Evolutionary conservation across 225 moss, liverwort and hornwort species (phyloP).

Genomic region (Anthoceros angustus): DNA sequence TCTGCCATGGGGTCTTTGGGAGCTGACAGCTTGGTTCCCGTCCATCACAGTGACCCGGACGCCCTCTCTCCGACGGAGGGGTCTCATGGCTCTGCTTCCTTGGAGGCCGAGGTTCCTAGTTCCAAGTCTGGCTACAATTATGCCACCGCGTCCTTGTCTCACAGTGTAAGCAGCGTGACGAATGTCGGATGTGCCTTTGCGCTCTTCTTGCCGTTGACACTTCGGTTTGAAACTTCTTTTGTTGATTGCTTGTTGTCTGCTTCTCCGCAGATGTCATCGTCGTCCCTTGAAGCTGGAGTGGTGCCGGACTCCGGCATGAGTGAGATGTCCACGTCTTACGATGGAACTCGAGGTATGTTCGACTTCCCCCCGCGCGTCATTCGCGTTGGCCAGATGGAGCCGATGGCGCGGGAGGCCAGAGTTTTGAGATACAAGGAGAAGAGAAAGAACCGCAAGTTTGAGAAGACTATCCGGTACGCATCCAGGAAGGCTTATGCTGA

Average conservation of each 20-base stretch:
- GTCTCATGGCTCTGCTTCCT: conserved; percentile 40
- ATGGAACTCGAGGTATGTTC: conserved; percentile 38
- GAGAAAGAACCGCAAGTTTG: conserved; percentile 84
- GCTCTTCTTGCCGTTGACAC: neutral
- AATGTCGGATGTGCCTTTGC: neutral
- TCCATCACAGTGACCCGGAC: conserved; percentile 33
- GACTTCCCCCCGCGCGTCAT: conserved; percentile 32
- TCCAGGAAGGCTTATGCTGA: conserved; percentile 89
- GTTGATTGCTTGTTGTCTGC: conserved; percentile 6
- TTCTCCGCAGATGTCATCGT: conserved; percentile 57
- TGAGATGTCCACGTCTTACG: conserved; percentile 52
- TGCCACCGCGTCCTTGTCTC: conserved; percentile 30
- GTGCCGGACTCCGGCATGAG: conserved; percentile 74
- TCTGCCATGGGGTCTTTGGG: conserved; percentile 24
- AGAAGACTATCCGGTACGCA: conserved; percentile 85
- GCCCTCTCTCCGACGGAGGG: conserved; percentile 20
- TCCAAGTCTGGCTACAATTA: conserved; percentile 42
- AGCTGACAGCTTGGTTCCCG: conserved; percentile 67
- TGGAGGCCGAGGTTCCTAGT: conserved; percentile 21
- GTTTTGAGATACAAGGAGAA: conserved; percentile 97
- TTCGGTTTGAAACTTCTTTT: neutral
- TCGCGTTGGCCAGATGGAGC: conserved; percentile 36
- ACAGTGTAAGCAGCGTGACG: conserved; percentile 39
- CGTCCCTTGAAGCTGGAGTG: conserved; percentile 66
- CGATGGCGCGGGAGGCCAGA: conserved; percentile 66